Base-by-base conservation (phyloP, 352 stramenopile species). In the Pythium insidiosum region DNA sequence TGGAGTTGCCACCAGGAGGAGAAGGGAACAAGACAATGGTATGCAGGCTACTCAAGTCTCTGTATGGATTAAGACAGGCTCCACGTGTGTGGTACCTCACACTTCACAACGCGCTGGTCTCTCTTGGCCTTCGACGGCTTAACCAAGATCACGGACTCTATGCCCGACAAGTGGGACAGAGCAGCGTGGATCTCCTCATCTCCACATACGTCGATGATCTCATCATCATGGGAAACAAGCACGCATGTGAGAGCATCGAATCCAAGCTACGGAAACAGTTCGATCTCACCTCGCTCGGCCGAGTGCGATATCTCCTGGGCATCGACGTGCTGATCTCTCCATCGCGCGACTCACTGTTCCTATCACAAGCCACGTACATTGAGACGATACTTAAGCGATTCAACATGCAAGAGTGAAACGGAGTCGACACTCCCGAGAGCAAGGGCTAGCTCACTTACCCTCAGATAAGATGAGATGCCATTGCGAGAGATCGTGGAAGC, bases 401-500 rank as follows among this genome's bases (percentile, higher is more conserved):
- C 19, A 24, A n/a, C 26, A 37, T 47, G 24, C 25, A 23, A 24
- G 26, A 47, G 5, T 47, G 40, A 20, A 34, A 34, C 19, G 24
- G 38, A 5, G 22, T 19, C 19, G 38, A 20, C 4, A 45, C 20
- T 20, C 38, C 38, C 6, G 24, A 45, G n/a, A 33, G 38, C 20
- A 9, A 42, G 7, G 11, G 23, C 9, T 15, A 13, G 13, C 30
- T 4, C 38, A 11, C 13, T 10, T n/a, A n/a, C n/a, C 5, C 6
- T 9, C 5, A 10, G 10, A 4, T 12, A 30, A 13, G 40, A 47
- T 5, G 24, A 38, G 3, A 35, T 44, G 28, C 40, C 25, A 5
- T 38, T 38, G 16, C 24, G 40, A n/a, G 40, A 36, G 40, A 38
- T 47, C 16, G 40, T 47, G 5, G 40, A 26, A 25, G 40, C 40